phyloP scores from a whole-genome alignment of 352 stramenopile genomes.

The Globisporangium abappressorium region DNA sequence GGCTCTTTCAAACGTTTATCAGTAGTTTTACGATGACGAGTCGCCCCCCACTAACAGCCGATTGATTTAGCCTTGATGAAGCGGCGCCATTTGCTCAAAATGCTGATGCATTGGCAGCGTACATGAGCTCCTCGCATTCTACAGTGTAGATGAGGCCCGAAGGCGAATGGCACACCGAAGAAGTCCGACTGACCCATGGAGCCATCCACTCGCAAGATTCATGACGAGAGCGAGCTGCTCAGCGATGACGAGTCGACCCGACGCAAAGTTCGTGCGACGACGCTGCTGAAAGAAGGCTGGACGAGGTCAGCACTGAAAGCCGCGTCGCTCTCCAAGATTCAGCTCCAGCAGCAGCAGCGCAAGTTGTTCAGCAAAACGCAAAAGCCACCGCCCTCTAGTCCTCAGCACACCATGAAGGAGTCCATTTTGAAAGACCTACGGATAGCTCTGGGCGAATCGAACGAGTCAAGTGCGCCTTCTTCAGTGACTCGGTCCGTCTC shows the following conservation, averaged over 20 bases:
- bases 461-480: neutral
- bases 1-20: neutral
- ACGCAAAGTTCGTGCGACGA: neutral
- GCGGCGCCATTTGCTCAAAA: neutral
- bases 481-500: neutral
- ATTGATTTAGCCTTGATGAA: neutral
- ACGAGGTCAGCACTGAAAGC: neutral
- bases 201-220: neutral
- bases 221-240: constrained; percentile 11
- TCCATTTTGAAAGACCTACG: constrained; percentile 7
- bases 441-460: neutral
- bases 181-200: neutral
- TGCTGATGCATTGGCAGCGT: neutral
- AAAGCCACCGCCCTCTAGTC: neutral
- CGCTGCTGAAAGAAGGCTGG: constrained; percentile 5
- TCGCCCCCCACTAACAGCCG: neutral
- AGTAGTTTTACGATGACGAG: constrained; percentile 9
- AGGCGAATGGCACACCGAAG: neutral
- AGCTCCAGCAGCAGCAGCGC: constrained; percentile 2
- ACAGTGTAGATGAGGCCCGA: neutral
- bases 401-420: constrained; percentile 10
- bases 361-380: neutral
- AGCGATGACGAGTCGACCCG: constrained; percentile 9
- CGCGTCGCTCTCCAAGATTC: constrained; percentile 1
- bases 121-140: neutral